Base-by-base conservation (phyloP, 441 rosid species). In the Gossypium trilobum region DNA sequence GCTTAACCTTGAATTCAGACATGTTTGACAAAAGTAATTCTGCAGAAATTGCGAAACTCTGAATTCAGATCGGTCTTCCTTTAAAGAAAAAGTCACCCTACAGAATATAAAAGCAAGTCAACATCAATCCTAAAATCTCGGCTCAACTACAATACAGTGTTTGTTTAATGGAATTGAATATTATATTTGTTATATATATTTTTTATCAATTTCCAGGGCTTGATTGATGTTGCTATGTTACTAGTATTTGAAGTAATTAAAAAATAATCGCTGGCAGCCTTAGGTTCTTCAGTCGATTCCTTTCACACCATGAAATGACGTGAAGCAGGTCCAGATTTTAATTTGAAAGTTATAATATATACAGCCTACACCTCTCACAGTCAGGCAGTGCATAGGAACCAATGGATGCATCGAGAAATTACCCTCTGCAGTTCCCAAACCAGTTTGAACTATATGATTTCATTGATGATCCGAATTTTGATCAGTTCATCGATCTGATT, bases 401-500 rank as follows among this genome's bases (percentile, higher is more conserved):
- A 17, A 66, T 42, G 27, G 73, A 73, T 63, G 64, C 60, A 17
- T 29, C 60, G 8, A 27, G 65, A 2, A 83, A 75, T 71, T 71
- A 79, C 74, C 31, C 72, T 57, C 44, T 77, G 23, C 61, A 81
- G 67, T 76, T 77, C 64, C 61, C 73, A 11, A 69, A 58, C 73
- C 82, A 78, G 23, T 74, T 80, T 11, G 87, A 89, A 78, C 73
- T 84, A 0, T 85, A 71, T 10, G 82, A 85, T 39, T 87, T 88
- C 85, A 72, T 73, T 9, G 85, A 80, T 14, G 86, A 83, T 39
- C 85, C 87, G 13, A 86, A 86, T 39, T 86, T 88, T 22, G 82
- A 86, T 67, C 93, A 84, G 52, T 87, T 87, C 83, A 73, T 89
- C 42, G 75, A 87, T 61, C 83, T 82, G 25, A 85, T 88, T 31